Evolutionary conservation across 441 rosid genomes (phyloP), one percentile per base, ranked within the genome.

Genomic region (Arabidopsis lyrata): DNA sequence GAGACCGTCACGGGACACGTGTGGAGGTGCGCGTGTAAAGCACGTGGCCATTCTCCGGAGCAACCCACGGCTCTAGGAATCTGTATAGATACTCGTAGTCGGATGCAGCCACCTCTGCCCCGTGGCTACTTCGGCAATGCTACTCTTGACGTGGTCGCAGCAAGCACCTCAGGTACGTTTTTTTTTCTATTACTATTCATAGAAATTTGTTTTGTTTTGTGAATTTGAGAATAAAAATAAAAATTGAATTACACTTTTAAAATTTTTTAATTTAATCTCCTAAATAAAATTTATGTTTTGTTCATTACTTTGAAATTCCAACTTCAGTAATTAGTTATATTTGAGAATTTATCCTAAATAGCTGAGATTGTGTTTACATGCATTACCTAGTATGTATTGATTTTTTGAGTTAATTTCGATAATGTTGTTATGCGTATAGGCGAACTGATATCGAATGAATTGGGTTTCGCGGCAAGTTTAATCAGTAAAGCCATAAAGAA

Each of bases 21-120:
- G 32, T 88, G 92, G 92, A 67, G 81, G 61, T 80, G 78, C 22
- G 84, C 83, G 3, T 86, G 87, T 78, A 88, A 84, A 72, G 90
- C 90, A 20, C 86, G 90, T 16, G 68, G 70, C 0, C 88, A 86
- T 66, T 55, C 69, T 24, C 72, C 77, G 4, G 81, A 79, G 55
- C 88, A 88, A 71, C 84, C 83, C 22, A 84, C 87, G 18, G 86
- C 83, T 3, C 1, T 83, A 1, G 84, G 80, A 38, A 59, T 78
- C 50, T 78, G 78, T 73, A 29, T 69, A 15, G 81, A 78, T 78
- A 42, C 52, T 44, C 78, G 81, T 14, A 69, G 16, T 38, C 72
- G 78, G 50, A 41, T 78, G 72, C 65, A 78, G 68, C 81, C 81
- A 57, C 73, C 75, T 42, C 42, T 78, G 22, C 81, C 81, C 56